A percentile compares a stretch with the other conserved stretches of the same genome.
These are phyloP conservation scores for Aegle marmelos DNA, from an alignment of 345 rosid genomes.

Conservation along the genomic window DNA sequence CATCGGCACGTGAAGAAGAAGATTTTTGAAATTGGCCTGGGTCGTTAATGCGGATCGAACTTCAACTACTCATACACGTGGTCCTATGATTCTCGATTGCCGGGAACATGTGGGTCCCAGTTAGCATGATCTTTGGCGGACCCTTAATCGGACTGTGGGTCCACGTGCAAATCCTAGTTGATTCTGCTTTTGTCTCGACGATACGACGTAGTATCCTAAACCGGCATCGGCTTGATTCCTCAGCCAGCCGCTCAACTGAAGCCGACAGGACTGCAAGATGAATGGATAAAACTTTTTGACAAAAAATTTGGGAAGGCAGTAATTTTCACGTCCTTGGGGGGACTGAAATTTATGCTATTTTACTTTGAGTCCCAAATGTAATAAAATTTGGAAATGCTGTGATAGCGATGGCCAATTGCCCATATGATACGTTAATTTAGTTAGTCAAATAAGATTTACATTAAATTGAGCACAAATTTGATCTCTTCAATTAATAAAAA, in stretches of 20 bases:
- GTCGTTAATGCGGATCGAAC: neutral
- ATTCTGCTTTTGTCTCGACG: neutral
- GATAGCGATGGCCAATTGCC: too few relatives aligned
- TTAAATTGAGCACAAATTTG: too few relatives aligned
- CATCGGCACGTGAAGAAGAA: neutral
- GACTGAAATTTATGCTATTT: too few relatives aligned
- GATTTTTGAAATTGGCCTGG: too few relatives aligned
- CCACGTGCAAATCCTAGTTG: neutral
- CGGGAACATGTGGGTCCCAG: constrained; percentile 2
- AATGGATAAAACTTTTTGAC: too few relatives aligned
- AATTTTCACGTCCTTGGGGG: too few relatives aligned
- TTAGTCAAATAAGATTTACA: too few relatives aligned
- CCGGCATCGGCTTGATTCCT: neutral
- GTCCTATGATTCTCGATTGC: neutral
- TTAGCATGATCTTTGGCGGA: neutral
- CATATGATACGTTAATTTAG: too few relatives aligned
- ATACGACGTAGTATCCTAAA: neutral
- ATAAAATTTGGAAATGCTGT: too few relatives aligned
- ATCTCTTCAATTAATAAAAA: too few relatives aligned
- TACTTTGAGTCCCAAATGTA: too few relatives aligned
- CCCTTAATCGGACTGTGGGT: neutral
- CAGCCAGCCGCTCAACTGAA: neutral
- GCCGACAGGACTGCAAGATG: neutral
- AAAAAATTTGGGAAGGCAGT: too few relatives aligned
- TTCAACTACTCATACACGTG: constrained; percentile 10